Percentiles rank a stretch among this genome's conserved stretches.
Evolutionary conservation across 73 alveolate genomes (phyloP).

Genomic region (Tetrahymena borealis): DNA sequence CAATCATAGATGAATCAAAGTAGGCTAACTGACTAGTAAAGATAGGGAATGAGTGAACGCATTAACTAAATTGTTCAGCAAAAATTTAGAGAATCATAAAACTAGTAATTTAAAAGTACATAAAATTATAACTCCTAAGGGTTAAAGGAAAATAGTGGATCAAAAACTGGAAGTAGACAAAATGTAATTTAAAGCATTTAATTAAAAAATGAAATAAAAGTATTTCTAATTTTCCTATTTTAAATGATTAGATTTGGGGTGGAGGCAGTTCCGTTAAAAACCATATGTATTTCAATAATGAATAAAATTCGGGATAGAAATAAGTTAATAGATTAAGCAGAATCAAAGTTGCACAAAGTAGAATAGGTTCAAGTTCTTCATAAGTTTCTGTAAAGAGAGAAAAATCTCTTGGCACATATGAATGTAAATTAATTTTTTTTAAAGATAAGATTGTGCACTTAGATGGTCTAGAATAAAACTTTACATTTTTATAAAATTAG

Average conservation of each 20-base stretch:
- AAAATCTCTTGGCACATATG: neutral
- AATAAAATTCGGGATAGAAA: neutral
- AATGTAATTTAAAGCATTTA: neutral
- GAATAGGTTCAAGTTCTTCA: neutral
- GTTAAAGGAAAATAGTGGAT: neutral
- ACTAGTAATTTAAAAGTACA: neutral
- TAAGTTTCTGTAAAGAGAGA: neutral
- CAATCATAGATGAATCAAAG: neutral
- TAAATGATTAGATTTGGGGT: neutral
- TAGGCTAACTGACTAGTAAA: neutral
- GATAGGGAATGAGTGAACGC: neutral
- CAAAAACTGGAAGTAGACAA: neutral
- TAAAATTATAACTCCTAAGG: neutral
- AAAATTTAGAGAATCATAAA: neutral
- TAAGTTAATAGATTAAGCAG: neutral
- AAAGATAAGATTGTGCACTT: no score
- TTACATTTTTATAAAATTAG: neutral
- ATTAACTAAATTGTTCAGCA: neutral
- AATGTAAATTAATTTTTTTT: no score
- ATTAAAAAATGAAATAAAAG: no score
- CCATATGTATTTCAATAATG: neutral
- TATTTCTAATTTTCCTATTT: neutral
- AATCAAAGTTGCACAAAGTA: neutral
- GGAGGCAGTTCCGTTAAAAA: no score
- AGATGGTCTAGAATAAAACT: no score